These are phyloP conservation scores for Carex pumila DNA, from an alignment of 176 grass and related monocot species.

Conservation along the genomic window DNA sequence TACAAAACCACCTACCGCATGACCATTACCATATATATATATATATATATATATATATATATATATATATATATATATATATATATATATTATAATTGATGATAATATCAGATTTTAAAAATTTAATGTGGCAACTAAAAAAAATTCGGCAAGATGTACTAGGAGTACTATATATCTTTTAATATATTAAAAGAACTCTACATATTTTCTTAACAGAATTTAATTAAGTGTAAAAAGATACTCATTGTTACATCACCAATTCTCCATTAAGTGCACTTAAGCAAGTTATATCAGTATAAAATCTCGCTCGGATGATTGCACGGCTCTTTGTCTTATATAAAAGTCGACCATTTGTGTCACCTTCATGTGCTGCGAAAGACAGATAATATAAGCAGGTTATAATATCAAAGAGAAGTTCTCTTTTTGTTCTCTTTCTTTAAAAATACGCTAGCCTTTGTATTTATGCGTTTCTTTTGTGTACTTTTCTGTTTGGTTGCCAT, in stretches of 20 bases:
- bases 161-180: no score
- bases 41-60: no score
- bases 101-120: no score
- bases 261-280: not conserved
- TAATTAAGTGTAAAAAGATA: no score
- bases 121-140: no score
- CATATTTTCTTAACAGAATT: no score
- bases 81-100: no score
- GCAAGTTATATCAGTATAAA: not conserved
- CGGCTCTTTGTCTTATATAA: not conserved
- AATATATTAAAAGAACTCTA: no score
- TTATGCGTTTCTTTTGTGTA: not conserved
- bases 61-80: no score
- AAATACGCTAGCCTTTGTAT: not conserved
- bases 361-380: not conserved
- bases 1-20: no score
- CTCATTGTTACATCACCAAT: not conserved
- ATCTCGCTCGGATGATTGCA: not conserved
- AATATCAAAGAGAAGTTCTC: conserved; percentile 4
- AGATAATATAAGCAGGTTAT: not conserved
- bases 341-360: not conserved
- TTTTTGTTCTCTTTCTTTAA: not conserved
- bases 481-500: not conserved
- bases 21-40: no score
- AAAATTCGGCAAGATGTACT: no score